Percentiles rank a stretch among this genome's conserved stretches.
phyloP scores from a whole-genome alignment of 2,329 filamentous ascomycete genomes.

The Myriosclerotinia curreyana region DNA sequence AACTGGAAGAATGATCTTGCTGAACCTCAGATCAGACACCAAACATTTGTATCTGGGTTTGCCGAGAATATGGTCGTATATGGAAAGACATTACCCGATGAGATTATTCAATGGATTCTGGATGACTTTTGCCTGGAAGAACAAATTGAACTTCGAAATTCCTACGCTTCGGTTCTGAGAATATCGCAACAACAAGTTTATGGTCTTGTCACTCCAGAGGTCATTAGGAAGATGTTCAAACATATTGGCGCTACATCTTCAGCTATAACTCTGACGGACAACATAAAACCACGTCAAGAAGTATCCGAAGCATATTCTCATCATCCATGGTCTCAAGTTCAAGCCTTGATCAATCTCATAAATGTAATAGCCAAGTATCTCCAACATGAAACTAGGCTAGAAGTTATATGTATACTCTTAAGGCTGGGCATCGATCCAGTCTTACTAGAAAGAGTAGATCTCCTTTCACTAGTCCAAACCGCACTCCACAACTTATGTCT shows the following conservation, averaged over 20 bases:
- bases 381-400: constrained; percentile 31
- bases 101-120: constrained; percentile 65
- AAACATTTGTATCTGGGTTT: constrained; percentile 61
- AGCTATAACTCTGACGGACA: constrained; percentile 39
- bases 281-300: constrained; percentile 27
- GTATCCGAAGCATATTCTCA: constrained; percentile 30
- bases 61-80: constrained; percentile 52
- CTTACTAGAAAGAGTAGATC: constrained; percentile 45
- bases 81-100: constrained; percentile 54
- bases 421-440: constrained; percentile 55
- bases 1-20: constrained; percentile 40
- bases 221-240: constrained; percentile 54
- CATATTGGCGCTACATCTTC: constrained; percentile 55
- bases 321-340: constrained; percentile 34
- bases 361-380: constrained; percentile 33
- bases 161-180: constrained; percentile 57
- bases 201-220: constrained; percentile 46
- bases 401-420: constrained; percentile 49
- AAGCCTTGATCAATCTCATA: constrained; percentile 32
- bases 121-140: constrained; percentile 56
- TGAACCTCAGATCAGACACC: constrained; percentile 51
- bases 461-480: constrained; percentile 44
- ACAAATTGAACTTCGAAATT: constrained; percentile 53
- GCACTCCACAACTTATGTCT: constrained; percentile 47
- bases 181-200: constrained; percentile 45